Evolutionary conservation across 768 basidiomycete species (phyloP).

Genomic region (Psilocybe cyanescens): DNA sequence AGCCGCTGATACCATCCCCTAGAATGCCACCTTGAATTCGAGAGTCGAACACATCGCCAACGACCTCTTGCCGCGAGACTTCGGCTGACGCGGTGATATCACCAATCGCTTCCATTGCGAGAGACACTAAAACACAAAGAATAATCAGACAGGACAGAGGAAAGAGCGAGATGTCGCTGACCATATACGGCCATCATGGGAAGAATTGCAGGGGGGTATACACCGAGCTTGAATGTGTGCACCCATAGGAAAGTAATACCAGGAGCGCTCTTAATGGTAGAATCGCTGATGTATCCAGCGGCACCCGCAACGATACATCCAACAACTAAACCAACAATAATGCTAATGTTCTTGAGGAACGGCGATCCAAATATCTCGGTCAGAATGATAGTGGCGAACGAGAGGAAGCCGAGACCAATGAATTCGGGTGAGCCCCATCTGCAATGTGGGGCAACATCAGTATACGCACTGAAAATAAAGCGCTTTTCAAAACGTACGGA

Average conservation of each 20-base stretch:
- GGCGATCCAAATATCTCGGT: conserved; percentile 86
- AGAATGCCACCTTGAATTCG: conserved; percentile 85
- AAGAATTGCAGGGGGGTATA: conserved; percentile 70
- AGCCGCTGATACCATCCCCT: conserved; percentile 81
- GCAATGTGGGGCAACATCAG: background rate
- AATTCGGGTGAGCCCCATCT: conserved; percentile 85
- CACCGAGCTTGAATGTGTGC: conserved; percentile 72
- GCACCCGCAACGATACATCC: conserved; percentile 85
- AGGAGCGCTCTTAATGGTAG: conserved; percentile 68
- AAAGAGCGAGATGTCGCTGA: conserved; percentile 10
- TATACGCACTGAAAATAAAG: background rate
- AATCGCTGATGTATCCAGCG: conserved; percentile 74
- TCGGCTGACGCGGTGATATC: conserved; percentile 86
- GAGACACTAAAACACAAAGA: conserved; percentile 54
- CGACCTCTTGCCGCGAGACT: conserved; percentile 74
- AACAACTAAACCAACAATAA: conserved; percentile 74
- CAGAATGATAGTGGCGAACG: conserved; percentile 75
- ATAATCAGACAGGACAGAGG: conserved; percentile 20
- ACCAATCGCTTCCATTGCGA: conserved; percentile 85
- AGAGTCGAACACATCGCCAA: conserved; percentile 77
- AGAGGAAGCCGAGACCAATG: conserved; percentile 86
- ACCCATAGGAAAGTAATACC: conserved; percentile 87
- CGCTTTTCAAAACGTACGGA: conserved; percentile 41
- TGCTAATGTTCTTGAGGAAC: conserved; percentile 80
- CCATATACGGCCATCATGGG: conserved; percentile 46